Conservation (phyloP, 192 early-diverging fungal species). For the Coemansia sp. region DNA sequence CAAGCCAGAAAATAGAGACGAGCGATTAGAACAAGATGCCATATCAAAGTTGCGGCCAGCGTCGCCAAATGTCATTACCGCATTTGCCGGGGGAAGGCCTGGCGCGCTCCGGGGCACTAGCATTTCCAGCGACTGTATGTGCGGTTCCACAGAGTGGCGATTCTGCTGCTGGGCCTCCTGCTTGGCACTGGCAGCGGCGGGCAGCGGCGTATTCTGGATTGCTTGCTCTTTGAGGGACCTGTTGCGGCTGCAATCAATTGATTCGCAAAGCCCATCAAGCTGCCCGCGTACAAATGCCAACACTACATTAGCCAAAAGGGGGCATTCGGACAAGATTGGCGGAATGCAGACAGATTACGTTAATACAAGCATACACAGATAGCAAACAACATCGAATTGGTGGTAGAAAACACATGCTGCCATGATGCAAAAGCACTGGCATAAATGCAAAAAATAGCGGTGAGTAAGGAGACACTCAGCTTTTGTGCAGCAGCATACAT, state of each 20-base stretch:
- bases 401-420: neutral
- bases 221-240: neutral
- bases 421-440: neutral
- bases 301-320: neutral
- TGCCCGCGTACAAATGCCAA: constrained; percentile 4
- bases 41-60: neutral
- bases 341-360: neutral
- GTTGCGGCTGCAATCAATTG: neutral
- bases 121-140: neutral
- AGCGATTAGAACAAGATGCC: neutral
- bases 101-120: neutral
- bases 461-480: neutral
- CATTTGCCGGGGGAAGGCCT: neutral
- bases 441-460: neutral
- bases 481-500: neutral
- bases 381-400: no score
- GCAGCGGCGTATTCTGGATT: neutral
- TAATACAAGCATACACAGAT: neutral
- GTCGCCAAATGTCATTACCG: neutral
- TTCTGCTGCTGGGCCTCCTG: no score
- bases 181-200: neutral
- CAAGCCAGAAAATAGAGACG: neutral
- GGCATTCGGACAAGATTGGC: neutral
- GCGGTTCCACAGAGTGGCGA: neutral
- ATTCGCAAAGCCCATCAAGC: neutral